Conservation (phyloP, 1,284 basidiomycete genomes). For the Melampsora medusae region DNA sequence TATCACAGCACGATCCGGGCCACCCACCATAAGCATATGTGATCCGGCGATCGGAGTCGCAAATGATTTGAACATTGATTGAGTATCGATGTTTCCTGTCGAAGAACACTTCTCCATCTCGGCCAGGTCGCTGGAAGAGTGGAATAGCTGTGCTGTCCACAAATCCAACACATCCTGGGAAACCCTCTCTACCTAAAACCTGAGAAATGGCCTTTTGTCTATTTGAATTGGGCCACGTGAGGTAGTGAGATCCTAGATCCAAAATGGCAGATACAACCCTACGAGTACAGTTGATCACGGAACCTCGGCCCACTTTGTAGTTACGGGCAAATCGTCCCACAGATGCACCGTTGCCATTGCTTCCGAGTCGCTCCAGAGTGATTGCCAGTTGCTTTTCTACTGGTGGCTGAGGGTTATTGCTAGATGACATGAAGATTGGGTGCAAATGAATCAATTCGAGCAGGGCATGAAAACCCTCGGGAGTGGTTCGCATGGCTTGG, state of each 20-base stretch:
- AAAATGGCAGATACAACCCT: not conserved
- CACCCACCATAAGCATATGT: not conserved
- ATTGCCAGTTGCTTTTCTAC: not conserved
- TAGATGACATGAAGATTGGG: not conserved
- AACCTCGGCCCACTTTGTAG: not conserved
- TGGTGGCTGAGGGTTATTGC: not conserved
- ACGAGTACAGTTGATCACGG: conserved; percentile 5
- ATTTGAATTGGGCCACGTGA: no score
- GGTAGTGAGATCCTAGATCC: no score
- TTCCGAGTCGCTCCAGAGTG: not conserved
- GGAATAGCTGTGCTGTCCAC: no score
- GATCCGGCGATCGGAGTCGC: not conserved
- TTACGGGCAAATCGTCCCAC: not conserved
- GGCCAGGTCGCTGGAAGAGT: no score
- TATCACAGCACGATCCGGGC: not conserved
- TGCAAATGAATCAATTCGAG: not conserved
- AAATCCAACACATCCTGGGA: no score
- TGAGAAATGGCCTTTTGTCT: no score
- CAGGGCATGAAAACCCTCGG: not conserved
- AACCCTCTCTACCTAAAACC: no score
- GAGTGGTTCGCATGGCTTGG: not conserved
- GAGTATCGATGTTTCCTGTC: no score
- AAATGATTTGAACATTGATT: conserved; percentile 5
- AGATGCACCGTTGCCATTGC: not conserved
- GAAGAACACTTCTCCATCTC: no score